Evolutionary conservation across 805 yeast species (phyloP).

Genomic region (Pachysolen tannophilus): DNA sequence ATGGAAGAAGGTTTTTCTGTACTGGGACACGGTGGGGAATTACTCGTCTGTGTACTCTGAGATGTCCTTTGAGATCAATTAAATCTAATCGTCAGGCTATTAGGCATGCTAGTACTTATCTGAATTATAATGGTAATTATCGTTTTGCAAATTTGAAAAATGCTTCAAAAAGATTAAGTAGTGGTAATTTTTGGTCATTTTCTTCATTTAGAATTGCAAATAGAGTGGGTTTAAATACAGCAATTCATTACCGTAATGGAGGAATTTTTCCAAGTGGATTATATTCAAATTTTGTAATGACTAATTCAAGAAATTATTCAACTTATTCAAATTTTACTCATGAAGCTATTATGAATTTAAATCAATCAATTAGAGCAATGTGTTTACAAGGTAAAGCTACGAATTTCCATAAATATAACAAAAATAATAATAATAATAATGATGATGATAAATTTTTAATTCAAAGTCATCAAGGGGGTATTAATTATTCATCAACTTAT

Average conservation of each 20-base stretch:
- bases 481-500: slow-evolving; percentile 14
- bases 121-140: slow-evolving; percentile 9
- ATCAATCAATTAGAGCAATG: slow-evolving; percentile 36
- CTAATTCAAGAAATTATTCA: slow-evolving; percentile 30
- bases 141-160: too few relatives aligned
- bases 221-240: slow-evolving; percentile 2
- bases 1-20: slow-evolving; percentile 19
- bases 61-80: too few relatives aligned
- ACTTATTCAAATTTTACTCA: slow-evolving; percentile 31
- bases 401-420: slow-evolving; percentile 11
- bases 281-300: slow-evolving; percentile 26
- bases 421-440: too few relatives aligned
- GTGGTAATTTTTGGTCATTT: slow-evolving; percentile 10
- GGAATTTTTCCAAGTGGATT: slow-evolving; percentile 22
- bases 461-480: slow-evolving; percentile 8
- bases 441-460: not conserved
- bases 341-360: slow-evolving; percentile 53
- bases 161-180: not conserved
- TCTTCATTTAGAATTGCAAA: slow-evolving; percentile 1
- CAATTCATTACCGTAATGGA: slow-evolving; percentile 8
- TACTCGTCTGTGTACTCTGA: too few relatives aligned
- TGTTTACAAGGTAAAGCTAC: slow-evolving; percentile 25
- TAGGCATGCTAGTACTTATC: slow-evolving; percentile 10
- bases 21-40: slow-evolving; percentile 11
- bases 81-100: slow-evolving; percentile 5